Evolutionary conservation across 2,329 filamentous ascomycete genomes (phyloP).

Genomic region (Ascomycota sp.): DNA sequence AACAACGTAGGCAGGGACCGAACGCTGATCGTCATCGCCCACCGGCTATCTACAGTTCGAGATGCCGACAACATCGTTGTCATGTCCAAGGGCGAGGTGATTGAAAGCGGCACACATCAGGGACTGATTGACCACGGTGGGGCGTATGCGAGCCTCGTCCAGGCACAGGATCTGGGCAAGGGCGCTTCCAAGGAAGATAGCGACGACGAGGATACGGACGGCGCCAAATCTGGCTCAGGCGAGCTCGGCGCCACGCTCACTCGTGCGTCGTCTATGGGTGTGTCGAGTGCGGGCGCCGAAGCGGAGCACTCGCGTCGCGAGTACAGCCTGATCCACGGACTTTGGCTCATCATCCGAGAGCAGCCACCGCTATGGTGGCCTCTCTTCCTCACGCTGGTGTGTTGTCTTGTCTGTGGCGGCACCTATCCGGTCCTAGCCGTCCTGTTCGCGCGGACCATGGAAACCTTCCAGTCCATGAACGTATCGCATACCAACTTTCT

Average conservation of each 20-base stretch:
- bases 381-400: slow-evolving; percentile 5
- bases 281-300: slow-evolving; percentile 1
- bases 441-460: slow-evolving; percentile 17
- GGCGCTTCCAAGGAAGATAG: slow-evolving; percentile 2
- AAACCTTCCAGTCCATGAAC: slow-evolving; percentile 13
- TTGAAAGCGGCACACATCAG: slow-evolving; percentile 40
- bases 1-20: slow-evolving; percentile 29
- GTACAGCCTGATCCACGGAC: slow-evolving; percentile 9
- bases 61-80: slow-evolving; percentile 45
- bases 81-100: slow-evolving; percentile 31
- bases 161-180: slow-evolving; percentile 16
- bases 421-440: slow-evolving; percentile 19
- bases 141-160: slow-evolving; percentile 29
- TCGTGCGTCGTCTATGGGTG: slow-evolving; percentile 6
- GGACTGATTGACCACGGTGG: slow-evolving; percentile 25
- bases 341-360: slow-evolving; percentile 11
- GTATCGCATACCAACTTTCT: slow-evolving; percentile 24
- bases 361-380: slow-evolving; percentile 9
- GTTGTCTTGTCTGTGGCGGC: slow-evolving; percentile 10
- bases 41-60: slow-evolving; percentile 33
- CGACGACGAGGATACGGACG: slow-evolving; percentile 11
- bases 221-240: slow-evolving; percentile 10
- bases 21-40: slow-evolving; percentile 45
- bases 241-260: slow-evolving; percentile 8
- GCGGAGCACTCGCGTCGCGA: slow-evolving; percentile 1